These are phyloP conservation scores for Hordeum vulgare DNA, from an alignment of 176 grass and related monocot species.

Conservation along the genomic window MorexV3_pseudomolecules_assembly NC_058522.1:38521073-38521572, in stretches of 20 bases:
- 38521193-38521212: slow-evolving; percentile 8
- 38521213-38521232: not conserved
- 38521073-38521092: too few relatives aligned
- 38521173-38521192: not conserved
- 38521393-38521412: slow-evolving; percentile 54
- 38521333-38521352: slow-evolving; percentile 26
- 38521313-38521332: not conserved
- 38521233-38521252: not conserved
- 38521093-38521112: too few relatives aligned
- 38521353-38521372: slow-evolving; percentile 37
- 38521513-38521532: slow-evolving; percentile 96
- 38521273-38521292: not conserved
- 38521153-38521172: not conserved
- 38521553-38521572: too few relatives aligned
- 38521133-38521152: not conserved
- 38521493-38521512: slow-evolving; percentile 80
- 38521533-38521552: slow-evolving; percentile 3
- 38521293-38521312: not conserved
- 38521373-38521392: slow-evolving; percentile 48
- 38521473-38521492: slow-evolving; percentile 69
- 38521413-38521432: slow-evolving; percentile 47
- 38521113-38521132: not conserved
- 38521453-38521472: slow-evolving; percentile 42
- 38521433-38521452: slow-evolving; percentile 24
- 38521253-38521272: not conserved